Evolutionary conservation across 139 green algal genomes (phyloP).

Genomic region (Chlorella ohadii): DNA sequence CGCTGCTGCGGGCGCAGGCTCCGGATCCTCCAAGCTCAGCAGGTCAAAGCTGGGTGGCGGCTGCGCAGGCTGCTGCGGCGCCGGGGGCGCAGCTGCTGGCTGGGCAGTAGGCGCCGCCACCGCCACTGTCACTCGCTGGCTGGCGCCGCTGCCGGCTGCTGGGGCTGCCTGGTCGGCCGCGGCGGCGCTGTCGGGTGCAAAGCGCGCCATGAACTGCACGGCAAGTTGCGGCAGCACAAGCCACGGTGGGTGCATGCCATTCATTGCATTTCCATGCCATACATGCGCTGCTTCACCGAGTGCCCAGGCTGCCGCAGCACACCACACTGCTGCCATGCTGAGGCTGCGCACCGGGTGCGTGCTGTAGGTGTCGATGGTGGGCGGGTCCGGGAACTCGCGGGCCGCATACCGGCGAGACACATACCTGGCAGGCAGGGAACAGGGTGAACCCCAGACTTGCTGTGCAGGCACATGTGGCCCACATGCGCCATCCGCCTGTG

Average conservation of each 20-base stretch:
- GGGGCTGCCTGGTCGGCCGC: not conserved
- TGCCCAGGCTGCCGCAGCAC: no score
- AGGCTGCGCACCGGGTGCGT: constrained; percentile 66
- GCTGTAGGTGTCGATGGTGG: constrained; percentile 83
- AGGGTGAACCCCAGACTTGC: no score
- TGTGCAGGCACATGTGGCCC: no score
- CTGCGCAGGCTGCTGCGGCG: not conserved
- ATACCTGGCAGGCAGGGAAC: constrained; percentile 14
- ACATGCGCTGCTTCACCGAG: no score
- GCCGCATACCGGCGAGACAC: constrained; percentile 51
- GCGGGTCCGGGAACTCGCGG: constrained; percentile 46
- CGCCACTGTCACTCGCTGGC: not conserved
- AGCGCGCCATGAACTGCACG: constrained; percentile 34
- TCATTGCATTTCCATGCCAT: no score
- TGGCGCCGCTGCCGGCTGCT: not conserved
- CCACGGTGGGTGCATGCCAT: no score
- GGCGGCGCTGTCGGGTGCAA: not conserved
- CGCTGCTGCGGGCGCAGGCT: not conserved
- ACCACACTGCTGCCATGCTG: no score
- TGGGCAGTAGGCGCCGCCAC: not conserved
- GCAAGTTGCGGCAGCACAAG: not conserved
- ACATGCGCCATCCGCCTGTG: no score
- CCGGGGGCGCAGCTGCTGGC: not conserved
- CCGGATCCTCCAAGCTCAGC: constrained; percentile 28
- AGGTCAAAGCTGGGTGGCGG: constrained; percentile 21